Conservation (phyloP, 441 rosid genomes). For the Geranium incanum region DNA sequence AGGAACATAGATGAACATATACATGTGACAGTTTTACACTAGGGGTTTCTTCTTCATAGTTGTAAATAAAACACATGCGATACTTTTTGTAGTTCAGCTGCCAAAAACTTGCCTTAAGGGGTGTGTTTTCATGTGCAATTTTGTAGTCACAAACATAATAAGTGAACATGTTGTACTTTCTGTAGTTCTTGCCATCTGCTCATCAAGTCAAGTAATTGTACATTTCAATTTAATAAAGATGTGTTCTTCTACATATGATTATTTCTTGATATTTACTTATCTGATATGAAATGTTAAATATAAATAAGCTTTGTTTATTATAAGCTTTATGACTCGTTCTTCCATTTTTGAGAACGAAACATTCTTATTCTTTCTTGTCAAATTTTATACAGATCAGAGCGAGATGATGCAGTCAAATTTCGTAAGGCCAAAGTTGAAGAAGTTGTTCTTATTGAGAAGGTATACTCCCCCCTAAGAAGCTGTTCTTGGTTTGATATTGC, state of each 20-base stretch:
- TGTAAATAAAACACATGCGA: neutral
- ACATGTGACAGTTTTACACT: no score
- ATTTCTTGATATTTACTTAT: neutral
- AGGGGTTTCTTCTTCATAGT: no score
- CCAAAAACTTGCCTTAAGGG: neutral
- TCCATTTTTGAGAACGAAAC: constrained; percentile 1
- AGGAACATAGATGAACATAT: neutral
- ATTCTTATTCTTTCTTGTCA: constrained; percentile 7
- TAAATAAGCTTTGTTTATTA: neutral
- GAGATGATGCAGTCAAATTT: constrained; percentile 76
- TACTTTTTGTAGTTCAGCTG: neutral
- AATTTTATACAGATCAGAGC: constrained; percentile 48
- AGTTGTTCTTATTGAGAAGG: constrained; percentile 77
- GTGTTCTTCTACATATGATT: neutral
- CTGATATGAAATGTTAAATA: neutral
- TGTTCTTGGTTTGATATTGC: neutral
- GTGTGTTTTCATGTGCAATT: no score
- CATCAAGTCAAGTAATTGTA: neutral
- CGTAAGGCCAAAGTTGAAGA: constrained; percentile 65
- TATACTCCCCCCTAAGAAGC: constrained; percentile 24
- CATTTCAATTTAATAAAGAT: neutral
- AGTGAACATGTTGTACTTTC: neutral
- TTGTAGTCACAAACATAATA: no score
- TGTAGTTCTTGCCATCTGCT: neutral
- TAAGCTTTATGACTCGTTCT: neutral